Conservation (phyloP, 176 grass and related monocot genomes). For the Oropetium thomaeum region DNA sequence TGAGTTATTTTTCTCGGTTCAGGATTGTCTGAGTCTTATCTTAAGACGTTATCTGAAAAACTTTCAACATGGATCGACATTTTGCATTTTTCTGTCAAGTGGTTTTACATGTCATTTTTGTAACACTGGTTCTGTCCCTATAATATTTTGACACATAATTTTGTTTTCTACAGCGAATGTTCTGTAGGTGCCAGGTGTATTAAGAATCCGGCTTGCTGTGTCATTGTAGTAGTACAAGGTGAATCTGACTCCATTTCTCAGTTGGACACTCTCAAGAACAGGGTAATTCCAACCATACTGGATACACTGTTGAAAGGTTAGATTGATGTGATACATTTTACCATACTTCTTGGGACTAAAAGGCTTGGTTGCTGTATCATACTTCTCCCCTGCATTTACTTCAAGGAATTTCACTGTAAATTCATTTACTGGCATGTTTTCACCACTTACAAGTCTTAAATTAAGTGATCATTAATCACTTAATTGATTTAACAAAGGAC, state of each 20-base stretch:
- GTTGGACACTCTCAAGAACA: constrained; percentile 61
- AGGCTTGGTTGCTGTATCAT: no score
- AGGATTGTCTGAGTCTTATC: background rate
- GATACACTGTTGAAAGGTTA: constrained; percentile 70
- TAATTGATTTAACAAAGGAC: background rate
- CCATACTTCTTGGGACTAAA: background rate
- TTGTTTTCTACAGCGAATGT: constrained; percentile 49
- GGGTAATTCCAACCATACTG: constrained; percentile 60
- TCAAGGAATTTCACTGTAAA: background rate
- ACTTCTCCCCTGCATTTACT: constrained; percentile 7
- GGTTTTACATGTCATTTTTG: background rate
- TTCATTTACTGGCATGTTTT: background rate
- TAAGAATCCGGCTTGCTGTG: constrained; percentile 48
- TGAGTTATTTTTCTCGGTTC: background rate
- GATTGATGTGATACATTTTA: constrained; percentile 8
- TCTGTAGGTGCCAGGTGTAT: constrained; percentile 9
- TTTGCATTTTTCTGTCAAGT: background rate
- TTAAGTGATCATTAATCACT: background rate
- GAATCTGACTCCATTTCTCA: constrained; percentile 36
- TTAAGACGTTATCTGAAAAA: background rate
- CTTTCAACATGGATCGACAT: background rate
- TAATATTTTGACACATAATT: constrained; percentile 13
- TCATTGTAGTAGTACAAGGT: constrained; percentile 49
- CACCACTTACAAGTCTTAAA: background rate
- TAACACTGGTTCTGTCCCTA: background rate